These are phyloP conservation scores for Sclerotinia nivalis DNA, from an alignment of 2,329 filamentous ascomycete genomes.

Conservation along the genomic window DNA sequence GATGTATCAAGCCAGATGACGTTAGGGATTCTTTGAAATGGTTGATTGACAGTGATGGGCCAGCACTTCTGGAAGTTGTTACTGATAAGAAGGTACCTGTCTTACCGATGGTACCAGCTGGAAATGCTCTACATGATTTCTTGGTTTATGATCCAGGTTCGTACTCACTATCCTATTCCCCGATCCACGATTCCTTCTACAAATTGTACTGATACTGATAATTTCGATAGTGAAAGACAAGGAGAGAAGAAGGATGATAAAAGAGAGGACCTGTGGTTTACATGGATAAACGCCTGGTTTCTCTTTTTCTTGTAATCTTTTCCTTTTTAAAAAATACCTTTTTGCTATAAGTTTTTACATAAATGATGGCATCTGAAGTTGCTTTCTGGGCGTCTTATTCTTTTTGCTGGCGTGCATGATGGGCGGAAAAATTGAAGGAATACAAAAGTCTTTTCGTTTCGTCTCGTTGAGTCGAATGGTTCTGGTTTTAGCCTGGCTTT, in stretches of 20 bases:
- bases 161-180: slow-evolving; percentile 39
- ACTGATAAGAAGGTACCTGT: slow-evolving; percentile 92
- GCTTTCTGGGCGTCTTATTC: slow-evolving; percentile 15
- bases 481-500: slow-evolving; percentile 17
- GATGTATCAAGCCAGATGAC: slow-evolving; percentile 73
- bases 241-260: slow-evolving; percentile 65
- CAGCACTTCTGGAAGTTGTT: slow-evolving; percentile 86
- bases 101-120: slow-evolving; percentile 94
- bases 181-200: background rate
- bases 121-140: slow-evolving; percentile 88
- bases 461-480: background rate
- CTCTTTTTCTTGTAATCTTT: background rate
- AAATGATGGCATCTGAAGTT: slow-evolving; percentile 12
- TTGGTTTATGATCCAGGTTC: slow-evolving; percentile 79
- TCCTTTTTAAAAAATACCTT: slow-evolving; percentile 1
- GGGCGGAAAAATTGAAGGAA: slow-evolving; percentile 4
- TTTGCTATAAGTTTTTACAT: slow-evolving; percentile 5
- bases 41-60: slow-evolving; percentile 88
- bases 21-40: slow-evolving; percentile 78
- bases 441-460: slow-evolving; percentile 13
- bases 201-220: slow-evolving; percentile 43
- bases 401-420: slow-evolving; percentile 14
- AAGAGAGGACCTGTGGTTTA: slow-evolving; percentile 52
- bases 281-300: slow-evolving; percentile 16
- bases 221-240: slow-evolving; percentile 61